These are phyloP conservation scores for Neospora caninum DNA, from an alignment of 169 alveolate species.

Conservation along the genomic window DNA sequence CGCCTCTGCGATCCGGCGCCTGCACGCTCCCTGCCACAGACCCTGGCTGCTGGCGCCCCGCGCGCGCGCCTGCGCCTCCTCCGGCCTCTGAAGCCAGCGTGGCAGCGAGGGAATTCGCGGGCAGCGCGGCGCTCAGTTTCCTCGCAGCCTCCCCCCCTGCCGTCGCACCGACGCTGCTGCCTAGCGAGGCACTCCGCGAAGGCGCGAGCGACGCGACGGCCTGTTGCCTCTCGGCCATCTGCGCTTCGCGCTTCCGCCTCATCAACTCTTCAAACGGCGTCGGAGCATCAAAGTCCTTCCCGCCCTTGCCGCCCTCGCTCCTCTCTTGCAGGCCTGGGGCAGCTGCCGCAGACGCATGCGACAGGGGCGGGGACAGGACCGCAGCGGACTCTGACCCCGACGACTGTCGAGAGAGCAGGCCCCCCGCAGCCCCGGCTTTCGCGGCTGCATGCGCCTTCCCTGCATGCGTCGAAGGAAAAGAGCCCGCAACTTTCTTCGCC, in stretches of 20 bases:
- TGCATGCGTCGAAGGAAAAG: too few relatives aligned
- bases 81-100: too few relatives aligned
- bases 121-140: too few relatives aligned
- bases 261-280: slow-evolving; percentile 57
- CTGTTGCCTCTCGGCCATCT: slow-evolving; percentile 52
- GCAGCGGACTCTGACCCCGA: neutral
- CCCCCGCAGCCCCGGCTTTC: too few relatives aligned
- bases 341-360: neutral
- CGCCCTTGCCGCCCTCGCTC: neutral
- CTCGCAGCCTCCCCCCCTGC: neutral
- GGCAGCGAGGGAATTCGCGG: too few relatives aligned
- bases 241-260: slow-evolving; percentile 43
- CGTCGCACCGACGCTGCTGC: neutral
- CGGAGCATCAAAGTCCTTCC: slow-evolving; percentile 53
- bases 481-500: too few relatives aligned
- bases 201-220: neutral
- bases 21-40: neutral
- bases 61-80: neutral
- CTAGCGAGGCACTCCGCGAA: neutral
- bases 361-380: neutral
- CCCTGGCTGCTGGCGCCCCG: neutral
- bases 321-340: neutral
- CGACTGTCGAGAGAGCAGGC: too few relatives aligned
- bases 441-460: too few relatives aligned
- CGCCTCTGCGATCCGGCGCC: neutral